These are phyloP conservation scores for Rhizophagus clarus DNA, from an alignment of 192 early-diverging fungal species.

Conservation along the genomic window DNA sequence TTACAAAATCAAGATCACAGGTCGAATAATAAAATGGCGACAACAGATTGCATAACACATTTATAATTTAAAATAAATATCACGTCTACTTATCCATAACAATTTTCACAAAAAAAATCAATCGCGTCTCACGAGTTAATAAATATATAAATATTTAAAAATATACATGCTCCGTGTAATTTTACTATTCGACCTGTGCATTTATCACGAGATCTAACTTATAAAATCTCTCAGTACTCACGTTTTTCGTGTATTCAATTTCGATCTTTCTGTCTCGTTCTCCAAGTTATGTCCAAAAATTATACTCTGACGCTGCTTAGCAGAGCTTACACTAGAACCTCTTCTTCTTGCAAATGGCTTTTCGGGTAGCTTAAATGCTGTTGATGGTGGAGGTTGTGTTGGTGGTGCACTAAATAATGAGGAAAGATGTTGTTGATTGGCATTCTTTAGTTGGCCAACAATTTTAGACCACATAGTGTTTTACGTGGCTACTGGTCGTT, in stretches of 20 bases:
- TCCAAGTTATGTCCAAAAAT: not conserved
- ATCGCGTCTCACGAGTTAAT: not conserved
- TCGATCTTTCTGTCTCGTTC: not conserved
- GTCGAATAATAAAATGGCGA: not conserved
- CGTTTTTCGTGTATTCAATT: slow-evolving; percentile 14
- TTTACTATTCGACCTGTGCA: not conserved
- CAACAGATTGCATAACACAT: not conserved
- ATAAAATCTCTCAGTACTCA: not conserved
- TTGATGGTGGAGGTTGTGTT: not conserved
- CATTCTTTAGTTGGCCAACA: slow-evolving; percentile 31
- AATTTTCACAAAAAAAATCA: not conserved
- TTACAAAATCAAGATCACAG: not conserved
- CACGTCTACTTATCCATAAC: not conserved
- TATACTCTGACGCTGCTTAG: not conserved
- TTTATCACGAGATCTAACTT: not conserved
- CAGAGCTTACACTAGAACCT: slow-evolving; percentile 3
- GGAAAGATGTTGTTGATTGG: slow-evolving; percentile 6
- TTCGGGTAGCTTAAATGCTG: not conserved
- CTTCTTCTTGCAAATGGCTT: slow-evolving; percentile 15
- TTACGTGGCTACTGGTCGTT: not conserved
- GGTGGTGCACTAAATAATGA: not conserved
- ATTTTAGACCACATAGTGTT: slow-evolving; percentile 32
- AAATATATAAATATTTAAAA: not conserved
- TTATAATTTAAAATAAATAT: not conserved
- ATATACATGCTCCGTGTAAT: not conserved